These are phyloP conservation scores for Curvularia hawaiiensis DNA, from an alignment of 2,329 filamentous ascomycete species.

Conservation along the genomic window DNA sequence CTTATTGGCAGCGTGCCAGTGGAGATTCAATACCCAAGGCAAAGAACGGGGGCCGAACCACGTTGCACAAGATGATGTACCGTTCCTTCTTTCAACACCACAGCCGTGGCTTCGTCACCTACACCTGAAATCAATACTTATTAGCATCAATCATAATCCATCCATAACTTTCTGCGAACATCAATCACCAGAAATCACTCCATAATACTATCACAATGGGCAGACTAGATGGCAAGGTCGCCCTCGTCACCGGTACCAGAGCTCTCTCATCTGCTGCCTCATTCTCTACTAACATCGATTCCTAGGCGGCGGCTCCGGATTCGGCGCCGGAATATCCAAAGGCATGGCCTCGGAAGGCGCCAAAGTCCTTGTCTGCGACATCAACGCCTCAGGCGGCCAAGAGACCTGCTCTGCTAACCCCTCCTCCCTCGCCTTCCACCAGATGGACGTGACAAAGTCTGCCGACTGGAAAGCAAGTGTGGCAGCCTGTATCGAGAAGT, in stretches of 20 bases:
- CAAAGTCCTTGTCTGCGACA: constrained; percentile 66
- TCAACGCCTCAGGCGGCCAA: constrained; percentile 60
- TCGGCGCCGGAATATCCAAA: constrained; percentile 65
- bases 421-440: constrained; percentile 40
- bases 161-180: background rate
- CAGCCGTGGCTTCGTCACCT: background rate
- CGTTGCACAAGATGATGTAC: background rate
- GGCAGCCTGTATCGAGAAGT: constrained; percentile 56
- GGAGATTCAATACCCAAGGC: constrained; percentile 7
- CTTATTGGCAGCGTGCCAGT: constrained; percentile 7
- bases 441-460: constrained; percentile 60
- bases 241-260: constrained; percentile 59
- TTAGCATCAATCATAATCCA: background rate
- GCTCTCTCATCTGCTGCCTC: too few relatives aligned
- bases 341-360: constrained; percentile 66
- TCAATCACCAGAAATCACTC: background rate
- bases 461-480: constrained; percentile 59
- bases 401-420: constrained; percentile 54
- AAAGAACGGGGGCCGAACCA: constrained; percentile 2
- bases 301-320: constrained; percentile 64
- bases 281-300: constrained; percentile 6
- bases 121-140: background rate
- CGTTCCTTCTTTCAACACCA: constrained; percentile 8
- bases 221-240: constrained; percentile 59
- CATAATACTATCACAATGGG: constrained; percentile 35